Percentiles rank a stretch among this genome's conserved stretches.
phyloP scores from a whole-genome alignment of 2,329 filamentous ascomycete species.

The Colletotrichum eleusines region DNA sequence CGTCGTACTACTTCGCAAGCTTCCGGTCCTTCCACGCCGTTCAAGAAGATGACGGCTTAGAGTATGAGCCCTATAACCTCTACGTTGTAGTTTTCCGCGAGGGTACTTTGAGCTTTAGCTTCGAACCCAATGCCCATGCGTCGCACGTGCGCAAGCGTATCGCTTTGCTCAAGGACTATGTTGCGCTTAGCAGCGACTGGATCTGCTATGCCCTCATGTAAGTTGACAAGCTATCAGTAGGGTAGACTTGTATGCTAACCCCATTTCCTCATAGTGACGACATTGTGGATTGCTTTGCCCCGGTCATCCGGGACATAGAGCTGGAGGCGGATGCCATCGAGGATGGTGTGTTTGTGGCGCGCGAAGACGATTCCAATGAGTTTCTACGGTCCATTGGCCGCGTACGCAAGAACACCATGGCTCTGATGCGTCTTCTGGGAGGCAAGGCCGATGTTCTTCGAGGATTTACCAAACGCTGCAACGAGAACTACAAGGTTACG shows the following conservation, averaged over 20 bases:
- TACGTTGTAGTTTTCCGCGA: constrained; percentile 98
- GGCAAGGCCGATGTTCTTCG: constrained; percentile 99
- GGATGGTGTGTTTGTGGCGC: constrained; percentile 93
- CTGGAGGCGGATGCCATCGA: constrained; percentile 92
- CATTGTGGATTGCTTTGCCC: constrained; percentile 95
- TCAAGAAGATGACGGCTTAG: constrained; percentile 81
- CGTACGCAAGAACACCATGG: constrained; percentile 94
- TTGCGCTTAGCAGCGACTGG: constrained; percentile 96
- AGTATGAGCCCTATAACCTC: constrained; percentile 94
- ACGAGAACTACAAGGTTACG: constrained; percentile 95
- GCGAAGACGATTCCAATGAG: constrained; percentile 87
- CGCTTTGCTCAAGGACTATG: constrained; percentile 91
- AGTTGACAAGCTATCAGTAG: constrained; percentile 50
- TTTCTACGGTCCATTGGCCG: constrained; percentile 91
- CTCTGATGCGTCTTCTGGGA: constrained; percentile 89
- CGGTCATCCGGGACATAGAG: constrained; percentile 89
- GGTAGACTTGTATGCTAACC: constrained; percentile 44
- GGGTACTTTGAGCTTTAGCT: constrained; percentile 95
- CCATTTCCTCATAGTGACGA: constrained; percentile 76
- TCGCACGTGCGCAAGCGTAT: constrained; percentile 92
- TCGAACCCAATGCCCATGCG: constrained; percentile 87
- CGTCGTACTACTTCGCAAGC: constrained; percentile 97
- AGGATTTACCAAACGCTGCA: constrained; percentile 98
- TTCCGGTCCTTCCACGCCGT: constrained; percentile 92
- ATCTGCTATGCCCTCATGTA: constrained; percentile 98